phyloP scores from a whole-genome alignment of 2,329 filamentous ascomycete species.

The Penicillium griseofulvum region DNA sequence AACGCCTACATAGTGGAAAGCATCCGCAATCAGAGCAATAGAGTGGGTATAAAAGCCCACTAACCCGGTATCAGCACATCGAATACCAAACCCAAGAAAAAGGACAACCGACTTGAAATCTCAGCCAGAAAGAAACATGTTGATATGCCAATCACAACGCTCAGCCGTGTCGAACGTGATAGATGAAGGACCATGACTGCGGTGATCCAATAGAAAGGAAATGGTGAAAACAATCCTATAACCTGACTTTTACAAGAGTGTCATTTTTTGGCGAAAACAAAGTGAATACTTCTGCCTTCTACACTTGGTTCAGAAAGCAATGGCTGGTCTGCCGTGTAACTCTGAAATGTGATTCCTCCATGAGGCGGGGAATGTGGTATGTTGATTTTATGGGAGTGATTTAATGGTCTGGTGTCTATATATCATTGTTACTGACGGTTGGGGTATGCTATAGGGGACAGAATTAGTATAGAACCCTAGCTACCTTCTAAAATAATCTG shows the following conservation, averaged over 20 bases:
- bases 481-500: background rate
- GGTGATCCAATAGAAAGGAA: background rate
- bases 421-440: background rate
- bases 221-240: background rate
- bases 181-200: conserved; percentile 25
- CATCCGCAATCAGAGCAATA: conserved; percentile 70
- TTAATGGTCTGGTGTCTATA: background rate
- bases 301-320: conserved; percentile 5
- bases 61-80: conserved; percentile 24
- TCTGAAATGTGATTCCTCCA: conserved; percentile 2
- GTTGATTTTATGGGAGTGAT: background rate
- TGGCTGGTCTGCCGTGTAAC: conserved; percentile 14
- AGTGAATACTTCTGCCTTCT: conserved; percentile 3
- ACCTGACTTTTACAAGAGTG: background rate
- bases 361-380: conserved; percentile 10
- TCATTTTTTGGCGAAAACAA: background rate
- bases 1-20: conserved; percentile 68
- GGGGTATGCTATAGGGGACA: background rate
- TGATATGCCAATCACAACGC: conserved; percentile 31
- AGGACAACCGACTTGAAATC: conserved; percentile 26
- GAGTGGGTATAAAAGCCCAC: conserved; percentile 70
- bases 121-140: conserved; percentile 34
- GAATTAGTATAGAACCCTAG: too few species aligned
- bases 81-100: background rate
- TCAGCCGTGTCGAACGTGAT: conserved; percentile 31